Conservation (phyloP, 2,329 filamentous ascomycete genomes). For the Fusarium aywerte region DNA sequence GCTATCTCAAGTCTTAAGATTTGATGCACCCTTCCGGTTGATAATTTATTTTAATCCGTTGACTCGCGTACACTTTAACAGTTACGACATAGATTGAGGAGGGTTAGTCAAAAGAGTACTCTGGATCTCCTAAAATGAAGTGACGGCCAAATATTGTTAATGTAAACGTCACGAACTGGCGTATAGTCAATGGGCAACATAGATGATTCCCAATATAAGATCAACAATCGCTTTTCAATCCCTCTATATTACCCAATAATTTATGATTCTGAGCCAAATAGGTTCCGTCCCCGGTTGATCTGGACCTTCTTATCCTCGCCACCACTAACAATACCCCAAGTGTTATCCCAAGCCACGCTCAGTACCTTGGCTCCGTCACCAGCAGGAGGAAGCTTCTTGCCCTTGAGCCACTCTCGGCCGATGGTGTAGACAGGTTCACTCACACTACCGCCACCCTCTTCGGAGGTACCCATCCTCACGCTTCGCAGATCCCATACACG, state of each 20-base stretch:
- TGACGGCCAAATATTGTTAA: too few species aligned
- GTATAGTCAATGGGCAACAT: neutral
- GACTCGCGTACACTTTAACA: too few species aligned
- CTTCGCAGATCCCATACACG: conserved; percentile 93
- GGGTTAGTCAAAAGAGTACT: too few species aligned
- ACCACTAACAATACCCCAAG: conserved; percentile 87
- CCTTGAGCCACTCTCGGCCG: conserved; percentile 75
- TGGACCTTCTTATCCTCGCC: conserved; percentile 96
- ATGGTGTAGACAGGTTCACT: conserved; percentile 81
- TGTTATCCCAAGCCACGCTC: conserved; percentile 84
- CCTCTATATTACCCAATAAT: conserved; percentile 19
- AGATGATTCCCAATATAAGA: conserved; percentile 22
- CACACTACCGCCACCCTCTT: conserved; percentile 71
- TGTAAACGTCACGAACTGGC: neutral
- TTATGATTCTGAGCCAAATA: conserved; percentile 56
- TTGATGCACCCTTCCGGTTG: too few species aligned
- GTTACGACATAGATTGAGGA: too few species aligned
- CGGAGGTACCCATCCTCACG: conserved; percentile 66
- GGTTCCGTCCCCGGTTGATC: conserved; percentile 77
- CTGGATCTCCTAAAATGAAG: too few species aligned
- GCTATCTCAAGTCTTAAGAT: too few species aligned
- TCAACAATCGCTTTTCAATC: conserved; percentile 27
- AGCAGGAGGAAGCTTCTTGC: conserved; percentile 71
- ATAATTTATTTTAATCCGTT: too few species aligned
- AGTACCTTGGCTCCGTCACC: conserved; percentile 94